Evolutionary conservation across 129 eudicot species (phyloP).

Genomic region (Ambrosia artemisiifolia): DNA sequence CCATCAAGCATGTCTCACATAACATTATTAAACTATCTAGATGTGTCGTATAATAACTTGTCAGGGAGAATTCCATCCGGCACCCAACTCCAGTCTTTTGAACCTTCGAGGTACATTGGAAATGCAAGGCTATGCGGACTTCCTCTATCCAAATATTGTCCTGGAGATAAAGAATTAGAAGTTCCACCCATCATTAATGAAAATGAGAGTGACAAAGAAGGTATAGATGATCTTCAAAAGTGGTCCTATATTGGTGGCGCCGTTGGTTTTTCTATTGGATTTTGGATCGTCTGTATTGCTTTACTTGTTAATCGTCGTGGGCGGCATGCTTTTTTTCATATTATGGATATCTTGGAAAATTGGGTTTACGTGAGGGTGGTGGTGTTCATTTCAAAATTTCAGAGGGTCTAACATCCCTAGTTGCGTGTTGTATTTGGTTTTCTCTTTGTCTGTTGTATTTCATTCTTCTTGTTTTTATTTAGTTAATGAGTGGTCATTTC

Average conservation of each 20-base stretch:
- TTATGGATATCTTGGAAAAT: background rate
- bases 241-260: conserved; percentile 12
- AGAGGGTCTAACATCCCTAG: too few species aligned
- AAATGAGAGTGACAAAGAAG: background rate
- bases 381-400: too few species aligned
- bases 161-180: background rate
- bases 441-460: too few species aligned
- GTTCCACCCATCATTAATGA: background rate
- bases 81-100: conserved; percentile 27
- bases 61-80: conserved; percentile 23
- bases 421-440: too few species aligned
- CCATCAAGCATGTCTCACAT: conserved; percentile 23
- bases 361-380: background rate
- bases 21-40: background rate
- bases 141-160: conserved; percentile 1
- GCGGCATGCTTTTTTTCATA: background rate
- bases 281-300: conserved; percentile 2
- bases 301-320: background rate
- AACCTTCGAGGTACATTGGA: conserved; percentile 12
- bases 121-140: conserved; percentile 30
- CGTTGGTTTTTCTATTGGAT: conserved; percentile 20
- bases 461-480: too few species aligned
- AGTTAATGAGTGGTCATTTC: too few species aligned
- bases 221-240: background rate
- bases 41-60: too few species aligned